phyloP scores from a whole-genome alignment of 108 stramenopile species.

The Epipyxis sp. region DNA sequence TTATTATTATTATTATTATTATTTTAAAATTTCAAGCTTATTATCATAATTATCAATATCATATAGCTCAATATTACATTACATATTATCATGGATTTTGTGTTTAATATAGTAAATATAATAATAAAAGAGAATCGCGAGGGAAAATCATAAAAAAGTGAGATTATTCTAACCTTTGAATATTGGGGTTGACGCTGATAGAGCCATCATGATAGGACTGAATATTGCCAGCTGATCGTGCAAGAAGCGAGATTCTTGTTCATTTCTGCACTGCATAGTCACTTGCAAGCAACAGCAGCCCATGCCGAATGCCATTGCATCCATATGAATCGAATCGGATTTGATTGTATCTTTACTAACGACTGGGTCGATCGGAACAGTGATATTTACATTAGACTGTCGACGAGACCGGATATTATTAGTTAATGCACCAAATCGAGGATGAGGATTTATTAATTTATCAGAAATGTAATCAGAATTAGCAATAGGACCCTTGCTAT shows the following conservation, averaged over 20 bases:
- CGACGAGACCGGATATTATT: constrained; percentile 90
- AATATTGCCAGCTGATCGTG: constrained; percentile 97
- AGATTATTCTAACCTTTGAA: no score
- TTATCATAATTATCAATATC: no score
- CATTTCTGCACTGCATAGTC: constrained; percentile 91
- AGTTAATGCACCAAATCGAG: constrained; percentile 91
- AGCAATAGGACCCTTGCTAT: constrained; percentile 70
- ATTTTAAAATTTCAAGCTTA: no score
- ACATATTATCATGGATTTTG: no score
- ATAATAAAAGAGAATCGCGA: no score
- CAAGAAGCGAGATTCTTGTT: constrained; percentile 87
- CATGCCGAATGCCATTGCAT: constrained; percentile 99
- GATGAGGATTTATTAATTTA: constrained; percentile 93
- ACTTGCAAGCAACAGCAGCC: constrained; percentile 99
- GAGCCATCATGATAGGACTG: constrained; percentile 93
- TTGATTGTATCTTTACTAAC: not conserved
- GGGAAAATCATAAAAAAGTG: no score
- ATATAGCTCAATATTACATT: no score
- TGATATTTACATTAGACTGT: constrained; percentile 84
- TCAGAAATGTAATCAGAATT: constrained; percentile 87
- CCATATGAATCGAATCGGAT: constrained; percentile 68
- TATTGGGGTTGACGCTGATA: constrained; percentile 90
- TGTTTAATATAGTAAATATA: no score
- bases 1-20: no score
- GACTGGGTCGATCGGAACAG: no score